Conservation (phyloP, 2,329 filamentous ascomycete genomes). For the Magnaporthales sp. region DNA sequence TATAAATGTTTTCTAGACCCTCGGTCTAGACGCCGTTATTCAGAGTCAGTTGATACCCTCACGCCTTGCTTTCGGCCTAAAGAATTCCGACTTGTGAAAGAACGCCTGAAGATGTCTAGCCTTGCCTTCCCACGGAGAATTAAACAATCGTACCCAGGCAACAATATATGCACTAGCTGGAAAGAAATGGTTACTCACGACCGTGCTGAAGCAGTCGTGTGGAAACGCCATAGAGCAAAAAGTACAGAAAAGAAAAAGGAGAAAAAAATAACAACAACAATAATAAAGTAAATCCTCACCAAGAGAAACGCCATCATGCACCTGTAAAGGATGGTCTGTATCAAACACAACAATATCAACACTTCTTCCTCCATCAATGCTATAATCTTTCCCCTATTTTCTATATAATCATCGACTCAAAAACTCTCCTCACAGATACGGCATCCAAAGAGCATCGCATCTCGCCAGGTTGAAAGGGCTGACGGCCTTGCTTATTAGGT, state of each 20-base stretch:
- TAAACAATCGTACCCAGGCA: background rate
- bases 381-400: background rate
- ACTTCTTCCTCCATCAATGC: background rate
- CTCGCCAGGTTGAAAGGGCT: conserved; percentile 83
- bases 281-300: background rate
- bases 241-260: background rate
- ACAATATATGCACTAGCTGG: background rate
- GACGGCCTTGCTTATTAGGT: conserved; percentile 84
- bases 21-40: background rate
- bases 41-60: background rate
- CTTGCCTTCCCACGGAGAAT: background rate
- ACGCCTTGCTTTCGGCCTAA: background rate
- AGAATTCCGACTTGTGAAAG: background rate
- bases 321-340: background rate
- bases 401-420: background rate
- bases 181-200: background rate
- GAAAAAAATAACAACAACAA: conserved; percentile 3
- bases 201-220: background rate
- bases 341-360: background rate
- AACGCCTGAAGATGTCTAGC: background rate
- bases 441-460: conserved; percentile 95
- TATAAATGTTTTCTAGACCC: background rate
- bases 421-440: conserved; percentile 59
- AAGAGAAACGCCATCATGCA: background rate
- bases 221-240: background rate